Base-by-base conservation (phyloP, 768 basidiomycete species). In the Boletellus emodensis region DNA sequence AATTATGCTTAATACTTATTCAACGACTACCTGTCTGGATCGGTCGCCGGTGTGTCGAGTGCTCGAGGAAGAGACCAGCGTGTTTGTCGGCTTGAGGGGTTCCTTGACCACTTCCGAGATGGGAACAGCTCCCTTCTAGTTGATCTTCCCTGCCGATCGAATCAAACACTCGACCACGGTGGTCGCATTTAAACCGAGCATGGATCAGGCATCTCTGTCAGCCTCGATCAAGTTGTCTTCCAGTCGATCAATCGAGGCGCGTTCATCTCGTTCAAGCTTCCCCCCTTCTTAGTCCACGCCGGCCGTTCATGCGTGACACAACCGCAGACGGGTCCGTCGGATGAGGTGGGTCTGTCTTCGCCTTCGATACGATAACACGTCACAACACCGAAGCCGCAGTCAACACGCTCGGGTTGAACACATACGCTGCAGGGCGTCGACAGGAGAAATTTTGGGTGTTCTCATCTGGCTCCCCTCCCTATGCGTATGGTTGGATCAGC, bases 341-440 rank as follows among this genome's bases (percentile, higher is more conserved):
- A 26, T 26, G 85, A 32, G 83, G 83, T 36, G 85, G 85, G 1
- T 80, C 81, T 30, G 30, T 7, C 30, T 9, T 10, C 30, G 11
- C 9, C 30, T 30, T 30, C 11, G 30, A 11, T 11, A 11, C 11
- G 30, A 9, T 30, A 11, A 30, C 30, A 30, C 9, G 11, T 9
- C 30, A 30, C 30, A 11, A 10, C 11, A 30, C 30, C 30, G 11
- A 30, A 30, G 11, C n/a, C n/a, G n/a, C 13, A 79, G 76, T 80
- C 76, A 26, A 80, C 76, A 9, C 64, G 80, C 10, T 78, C 80
- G 82, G 83, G 0, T 64, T 87, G 28, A 83, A 86, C 63, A 87
- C 87, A 1, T 51, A 83, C 84, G 1, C 70, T 88, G 1, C 78
- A 86, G 86, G 86, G 87, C 59, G 84, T 88, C 67, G 87, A 87